Conservation (phyloP, 1,284 basidiomycete species). For the Trichosporon asahii region DNA sequence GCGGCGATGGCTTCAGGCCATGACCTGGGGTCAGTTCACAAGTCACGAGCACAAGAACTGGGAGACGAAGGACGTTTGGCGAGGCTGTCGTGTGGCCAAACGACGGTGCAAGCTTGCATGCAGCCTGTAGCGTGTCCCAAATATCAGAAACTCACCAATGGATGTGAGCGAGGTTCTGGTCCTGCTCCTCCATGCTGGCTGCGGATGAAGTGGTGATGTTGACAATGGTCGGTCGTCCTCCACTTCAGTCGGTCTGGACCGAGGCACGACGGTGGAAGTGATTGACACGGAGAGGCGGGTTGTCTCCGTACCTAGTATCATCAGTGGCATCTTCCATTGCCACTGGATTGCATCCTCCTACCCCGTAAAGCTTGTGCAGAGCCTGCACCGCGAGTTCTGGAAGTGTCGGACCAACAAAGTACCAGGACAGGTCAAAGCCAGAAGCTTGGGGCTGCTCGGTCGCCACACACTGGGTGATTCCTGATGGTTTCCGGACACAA, state of each 20-base stretch:
- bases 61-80: too few relatives aligned
- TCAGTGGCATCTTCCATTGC: not conserved
- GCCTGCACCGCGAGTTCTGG: not conserved
- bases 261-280: not conserved
- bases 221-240: conserved; percentile 11
- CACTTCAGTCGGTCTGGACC: conserved; percentile 8
- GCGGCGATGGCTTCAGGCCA: conserved; percentile 47
- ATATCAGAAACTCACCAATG: conserved; percentile 37
- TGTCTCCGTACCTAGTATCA: not conserved
- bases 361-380: not conserved
- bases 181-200: conserved; percentile 31
- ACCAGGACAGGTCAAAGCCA: too few relatives aligned
- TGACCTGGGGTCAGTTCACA: conserved; percentile 39
- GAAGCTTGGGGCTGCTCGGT: too few relatives aligned
- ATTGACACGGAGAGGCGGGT: not conserved
- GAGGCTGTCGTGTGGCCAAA: too few relatives aligned
- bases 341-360: not conserved
- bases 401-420: too few relatives aligned
- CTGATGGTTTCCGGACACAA: too few relatives aligned
- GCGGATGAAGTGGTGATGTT: not conserved
- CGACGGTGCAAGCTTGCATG: too few relatives aligned
- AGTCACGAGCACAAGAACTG: too few relatives aligned
- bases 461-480: too few relatives aligned
- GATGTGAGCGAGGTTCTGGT: conserved; percentile 46
- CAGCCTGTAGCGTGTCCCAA: too few relatives aligned